Conservation (phyloP, 371 early-diverging fungal genomes). For the Zychaea mexicana region DNA sequence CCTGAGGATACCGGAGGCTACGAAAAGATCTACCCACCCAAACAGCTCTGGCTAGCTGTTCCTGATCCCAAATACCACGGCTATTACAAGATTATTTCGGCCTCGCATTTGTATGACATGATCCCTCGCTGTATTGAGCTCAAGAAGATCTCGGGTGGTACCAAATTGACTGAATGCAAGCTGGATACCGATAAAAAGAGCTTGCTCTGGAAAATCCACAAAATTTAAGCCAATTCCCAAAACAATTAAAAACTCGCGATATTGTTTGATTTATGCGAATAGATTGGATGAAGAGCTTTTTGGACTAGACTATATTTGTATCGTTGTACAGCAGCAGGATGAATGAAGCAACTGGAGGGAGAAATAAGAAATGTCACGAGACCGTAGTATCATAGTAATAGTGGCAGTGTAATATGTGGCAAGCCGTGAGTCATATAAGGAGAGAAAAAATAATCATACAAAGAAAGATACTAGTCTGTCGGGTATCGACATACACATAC, state of each 20-base stretch:
- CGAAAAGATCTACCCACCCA: slow-evolving; percentile 24
- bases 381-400: too few species aligned
- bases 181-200: slow-evolving; percentile 22
- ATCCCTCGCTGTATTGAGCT: slow-evolving; percentile 26
- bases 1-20: slow-evolving; percentile 24
- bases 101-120: slow-evolving; percentile 41
- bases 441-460: neutral
- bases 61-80: slow-evolving; percentile 21
- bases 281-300: too few species aligned
- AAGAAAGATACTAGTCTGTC: too few species aligned
- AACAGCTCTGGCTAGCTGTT: slow-evolving; percentile 36
- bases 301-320: neutral
- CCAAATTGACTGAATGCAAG: slow-evolving; percentile 29
- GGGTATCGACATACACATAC: too few species aligned
- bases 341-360: neutral
- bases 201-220: slow-evolving; percentile 28
- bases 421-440: too few species aligned
- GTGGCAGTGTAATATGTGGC: too few species aligned
- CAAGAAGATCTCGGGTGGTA: slow-evolving; percentile 28
- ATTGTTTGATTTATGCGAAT: neutral
- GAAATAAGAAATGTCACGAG: too few species aligned
- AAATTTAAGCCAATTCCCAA: slow-evolving; percentile 4
- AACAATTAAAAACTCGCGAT: neutral
- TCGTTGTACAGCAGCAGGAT: neutral
- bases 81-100: slow-evolving; percentile 30